Base-by-base conservation (phyloP, 1,284 basidiomycete genomes). In the Moesziomyces antarcticus region DNA sequence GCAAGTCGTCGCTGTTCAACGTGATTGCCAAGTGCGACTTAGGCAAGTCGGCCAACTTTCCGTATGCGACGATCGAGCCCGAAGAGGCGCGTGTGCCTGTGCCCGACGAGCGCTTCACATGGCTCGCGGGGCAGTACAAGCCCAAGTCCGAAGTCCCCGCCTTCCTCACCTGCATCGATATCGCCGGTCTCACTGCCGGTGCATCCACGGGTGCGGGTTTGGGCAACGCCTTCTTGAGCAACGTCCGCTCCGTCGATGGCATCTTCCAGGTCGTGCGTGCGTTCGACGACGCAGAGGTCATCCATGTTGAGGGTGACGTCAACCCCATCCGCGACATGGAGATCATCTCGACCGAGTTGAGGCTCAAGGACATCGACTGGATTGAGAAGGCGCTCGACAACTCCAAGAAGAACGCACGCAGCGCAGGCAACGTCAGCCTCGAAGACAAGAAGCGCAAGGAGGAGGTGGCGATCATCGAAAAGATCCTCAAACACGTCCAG, bases 301-400 rank as follows among this genome's bases (percentile, higher is more conserved):
- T 93, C 77, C 97, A 99, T 86, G 97, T 99, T 79, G 97, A 99
- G 86, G 97, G 97, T 55, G 97, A 99, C 77, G 94, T 99, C 63
- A 88, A 99, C 86, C 97, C 97, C 21, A 79, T 93, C 55, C 91
- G 97, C 72, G 97, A 99, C 85, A 98, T 99, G 96, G 91, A 93
- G 77, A 97, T 98, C 83, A 99, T 99, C 84, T 91, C 91, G 75
- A 97, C 90, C 35, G 82, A 84, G 65, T 75, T 84, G 54, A 88
- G 95, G 50, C 86, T 99, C 58, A 99, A 99, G 87, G 97, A 99
- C 85, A 97, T 97, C 74, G 97, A 99, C 83, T 99, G 97, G 97
- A 91, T 93, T 14, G 93, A 98, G 86, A 98, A 98, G 87, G 87
- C 90, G 52, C 85, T 97, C 37, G 96, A 98, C 0, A 86, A 65